phyloP scores from a whole-genome alignment of 495 filamentous ascomycete species.

The Talaromyces ruber region DNA sequence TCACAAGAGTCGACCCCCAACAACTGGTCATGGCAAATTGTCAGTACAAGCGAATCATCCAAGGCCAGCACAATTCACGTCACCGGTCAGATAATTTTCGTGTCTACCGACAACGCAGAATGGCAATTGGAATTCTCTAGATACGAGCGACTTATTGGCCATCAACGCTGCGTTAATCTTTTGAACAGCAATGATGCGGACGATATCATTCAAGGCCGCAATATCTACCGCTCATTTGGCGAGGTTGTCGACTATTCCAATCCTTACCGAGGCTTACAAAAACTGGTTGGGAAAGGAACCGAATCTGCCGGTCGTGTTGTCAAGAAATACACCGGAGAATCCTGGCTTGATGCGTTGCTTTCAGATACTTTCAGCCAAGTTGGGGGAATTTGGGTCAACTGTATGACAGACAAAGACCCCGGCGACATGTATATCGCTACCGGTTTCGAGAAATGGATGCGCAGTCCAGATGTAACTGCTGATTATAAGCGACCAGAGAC shows the following conservation, averaged over 20 bases:
- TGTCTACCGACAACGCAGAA: slow-evolving; percentile 15
- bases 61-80: slow-evolving; percentile 14
- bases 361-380: slow-evolving; percentile 41
- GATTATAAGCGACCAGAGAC: slow-evolving; percentile 15
- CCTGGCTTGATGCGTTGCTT: slow-evolving; percentile 31
- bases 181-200: slow-evolving; percentile 29
- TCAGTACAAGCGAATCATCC: slow-evolving; percentile 6
- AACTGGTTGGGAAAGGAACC: slow-evolving; percentile 31
- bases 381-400: slow-evolving; percentile 43
- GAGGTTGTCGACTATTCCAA: slow-evolving; percentile 42
- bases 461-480: slow-evolving; percentile 26
- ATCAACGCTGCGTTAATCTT: slow-evolving; percentile 28
- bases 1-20: slow-evolving; percentile 9
- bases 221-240: slow-evolving; percentile 37
- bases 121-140: slow-evolving; percentile 27
- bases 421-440: slow-evolving; percentile 41
- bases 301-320: slow-evolving; percentile 38
- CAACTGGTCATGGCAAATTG: slow-evolving; percentile 17
- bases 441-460: slow-evolving; percentile 38
- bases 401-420: slow-evolving; percentile 33
- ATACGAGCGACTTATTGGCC: slow-evolving; percentile 32
- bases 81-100: slow-evolving; percentile 21
- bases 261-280: slow-evolving; percentile 33
- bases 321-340: slow-evolving; percentile 22
- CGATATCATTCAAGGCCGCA: slow-evolving; percentile 40